Conservation (phyloP, 1,284 basidiomycete species). For the Fistulina hepatica region DNA sequence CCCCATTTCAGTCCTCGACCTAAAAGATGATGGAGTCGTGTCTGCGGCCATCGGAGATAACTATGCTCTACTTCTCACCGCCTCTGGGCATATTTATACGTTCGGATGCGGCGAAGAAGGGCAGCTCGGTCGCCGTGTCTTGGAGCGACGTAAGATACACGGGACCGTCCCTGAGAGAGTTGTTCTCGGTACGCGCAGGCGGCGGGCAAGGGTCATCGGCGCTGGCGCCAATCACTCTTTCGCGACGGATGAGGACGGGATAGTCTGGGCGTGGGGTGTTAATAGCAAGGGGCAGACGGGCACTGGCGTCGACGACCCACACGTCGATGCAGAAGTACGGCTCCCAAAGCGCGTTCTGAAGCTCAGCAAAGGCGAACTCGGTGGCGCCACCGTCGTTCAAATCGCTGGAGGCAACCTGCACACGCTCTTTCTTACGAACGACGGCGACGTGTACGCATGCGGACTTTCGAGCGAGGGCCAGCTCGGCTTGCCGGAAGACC, state of each 20-base stretch:
- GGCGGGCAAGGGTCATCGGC: slow-evolving; percentile 56
- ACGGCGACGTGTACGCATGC: slow-evolving; percentile 65
- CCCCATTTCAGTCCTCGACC: slow-evolving; percentile 42
- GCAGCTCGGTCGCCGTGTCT: slow-evolving; percentile 64
- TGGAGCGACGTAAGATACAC: slow-evolving; percentile 60
- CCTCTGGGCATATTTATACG: slow-evolving; percentile 60
- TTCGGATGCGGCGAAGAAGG: slow-evolving; percentile 71
- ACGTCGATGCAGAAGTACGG: slow-evolving; percentile 15
- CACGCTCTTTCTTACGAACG: slow-evolving; percentile 65
- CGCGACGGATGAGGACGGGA: slow-evolving; percentile 60
- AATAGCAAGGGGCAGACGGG: slow-evolving; percentile 36
- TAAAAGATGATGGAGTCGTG: slow-evolving; percentile 46
- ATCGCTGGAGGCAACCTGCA: slow-evolving; percentile 66
- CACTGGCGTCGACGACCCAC: slow-evolving; percentile 15
- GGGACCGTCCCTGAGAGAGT: slow-evolving; percentile 61
- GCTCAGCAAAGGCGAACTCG: slow-evolving; percentile 52
- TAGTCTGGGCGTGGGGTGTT: slow-evolving; percentile 74
- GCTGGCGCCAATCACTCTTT: slow-evolving; percentile 69
- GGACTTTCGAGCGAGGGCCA: slow-evolving; percentile 63
- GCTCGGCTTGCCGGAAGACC: slow-evolving; percentile 59
- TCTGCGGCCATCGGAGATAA: slow-evolving; percentile 63
- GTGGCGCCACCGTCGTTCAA: slow-evolving; percentile 46
- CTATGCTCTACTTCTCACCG: slow-evolving; percentile 68
- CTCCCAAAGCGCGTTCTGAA: slow-evolving; percentile 59
- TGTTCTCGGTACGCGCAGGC: slow-evolving; percentile 41